A percentile compares a stretch with the other conserved stretches of the same genome.
Conservation (phyloP, 345 rosid species). For the Xanthoceras sorbifolium region DNA sequence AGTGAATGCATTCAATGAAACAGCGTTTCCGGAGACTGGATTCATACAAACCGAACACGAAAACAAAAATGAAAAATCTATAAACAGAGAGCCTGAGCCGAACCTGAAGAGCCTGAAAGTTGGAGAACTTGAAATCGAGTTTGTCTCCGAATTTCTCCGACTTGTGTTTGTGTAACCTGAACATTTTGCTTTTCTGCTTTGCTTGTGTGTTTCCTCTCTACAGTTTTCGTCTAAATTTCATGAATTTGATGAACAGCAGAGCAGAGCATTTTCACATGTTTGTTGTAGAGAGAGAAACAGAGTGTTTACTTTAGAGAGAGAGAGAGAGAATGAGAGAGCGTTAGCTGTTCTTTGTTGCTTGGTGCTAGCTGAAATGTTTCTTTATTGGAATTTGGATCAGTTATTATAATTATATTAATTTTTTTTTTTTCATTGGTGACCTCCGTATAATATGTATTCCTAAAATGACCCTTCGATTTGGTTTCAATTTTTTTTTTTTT, state of each 20-base stretch:
- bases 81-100: neutral
- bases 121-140: slow-evolving; percentile 54
- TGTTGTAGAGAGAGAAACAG: neutral
- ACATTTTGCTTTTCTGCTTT: slow-evolving; percentile 35
- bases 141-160: slow-evolving; percentile 44
- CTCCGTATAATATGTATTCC: neutral
- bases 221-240: neutral
- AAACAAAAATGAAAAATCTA: too few relatives aligned
- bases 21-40: too few relatives aligned
- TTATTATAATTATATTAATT: neutral
- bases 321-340: slow-evolving; percentile 14
- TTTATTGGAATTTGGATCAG: slow-evolving; percentile 13
- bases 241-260: neutral
- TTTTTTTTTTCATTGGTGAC: neutral
- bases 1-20: too few relatives aligned
- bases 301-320: neutral
- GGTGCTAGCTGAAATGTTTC: slow-evolving; percentile 19
- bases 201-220: neutral
- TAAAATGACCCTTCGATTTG: neutral
- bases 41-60: too few relatives aligned
- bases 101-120: slow-evolving; percentile 58
- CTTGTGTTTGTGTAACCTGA: slow-evolving; percentile 51
- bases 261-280: slow-evolving; percentile 19
- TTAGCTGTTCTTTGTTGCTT: slow-evolving; percentile 23
- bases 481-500: neutral